Conservation (phyloP, 228 moss, liverwort and hornwort species). For the Sphagnum magellanicum region DNA sequence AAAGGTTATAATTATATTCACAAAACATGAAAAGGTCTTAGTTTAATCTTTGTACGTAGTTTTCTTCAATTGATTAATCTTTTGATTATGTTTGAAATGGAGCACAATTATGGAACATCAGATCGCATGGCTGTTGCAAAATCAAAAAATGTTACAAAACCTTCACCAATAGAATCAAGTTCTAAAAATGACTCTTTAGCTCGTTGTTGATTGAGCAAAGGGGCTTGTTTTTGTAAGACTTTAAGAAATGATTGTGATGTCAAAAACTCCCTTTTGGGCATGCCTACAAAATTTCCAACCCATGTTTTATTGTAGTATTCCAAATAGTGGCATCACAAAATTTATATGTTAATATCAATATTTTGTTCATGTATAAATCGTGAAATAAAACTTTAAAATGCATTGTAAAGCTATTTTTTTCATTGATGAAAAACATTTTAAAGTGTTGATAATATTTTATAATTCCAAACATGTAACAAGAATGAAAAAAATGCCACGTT, state of each 20-base stretch:
- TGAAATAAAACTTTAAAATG: neutral
- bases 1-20: too few relatives aligned
- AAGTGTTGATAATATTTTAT: neutral
- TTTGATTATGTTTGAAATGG: too few relatives aligned
- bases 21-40: too few relatives aligned
- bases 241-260: constrained; percentile 10
- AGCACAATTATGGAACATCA: constrained; percentile 19
- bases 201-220: constrained; percentile 11
- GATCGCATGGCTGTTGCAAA: constrained; percentile 23
- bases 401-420: neutral
- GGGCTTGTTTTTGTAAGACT: constrained; percentile 19
- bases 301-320: too few relatives aligned
- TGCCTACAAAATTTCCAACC: constrained; percentile 1
- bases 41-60: too few relatives aligned
- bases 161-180: constrained; percentile 33
- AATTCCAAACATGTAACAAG: neutral
- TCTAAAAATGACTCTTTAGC: constrained; percentile 23
- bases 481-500: too few relatives aligned
- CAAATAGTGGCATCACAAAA: too few relatives aligned
- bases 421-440: neutral
- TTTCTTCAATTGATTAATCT: too few relatives aligned
- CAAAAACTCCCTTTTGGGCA: constrained; percentile 14
- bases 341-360: too few relatives aligned
- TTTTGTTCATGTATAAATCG: neutral
- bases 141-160: constrained; percentile 20